phyloP scores from a whole-genome alignment of 805 yeast genomes.

The Hanseniaspora singularis region DNA sequence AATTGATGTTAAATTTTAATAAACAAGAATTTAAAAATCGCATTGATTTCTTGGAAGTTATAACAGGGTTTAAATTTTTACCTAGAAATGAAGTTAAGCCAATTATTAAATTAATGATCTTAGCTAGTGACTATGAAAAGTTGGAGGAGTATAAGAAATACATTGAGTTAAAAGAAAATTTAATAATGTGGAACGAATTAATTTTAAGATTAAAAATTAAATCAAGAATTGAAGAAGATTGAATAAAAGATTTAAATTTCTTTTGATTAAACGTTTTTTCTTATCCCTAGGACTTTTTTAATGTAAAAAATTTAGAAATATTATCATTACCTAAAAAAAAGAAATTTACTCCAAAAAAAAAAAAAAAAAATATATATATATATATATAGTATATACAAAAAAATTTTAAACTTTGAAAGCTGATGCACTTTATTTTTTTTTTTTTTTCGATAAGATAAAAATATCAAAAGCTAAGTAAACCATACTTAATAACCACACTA shows the following conservation, averaged over 20 bases:
- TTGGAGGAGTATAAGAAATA: slow-evolving; percentile 9
- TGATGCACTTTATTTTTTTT: too few species aligned
- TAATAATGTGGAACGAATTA: slow-evolving; percentile 19
- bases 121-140: slow-evolving; percentile 15
- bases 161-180: slow-evolving; percentile 11
- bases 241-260: not conserved
- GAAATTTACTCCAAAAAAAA: too few species aligned
- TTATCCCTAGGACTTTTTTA: too few species aligned
- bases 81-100: slow-evolving; percentile 24
- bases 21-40: not conserved
- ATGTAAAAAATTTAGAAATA: too few species aligned
- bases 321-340: too few species aligned
- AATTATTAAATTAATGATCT: slow-evolving; percentile 19
- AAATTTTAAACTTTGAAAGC: too few species aligned
- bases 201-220: slow-evolving; percentile 4
- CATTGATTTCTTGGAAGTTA: slow-evolving; percentile 21
- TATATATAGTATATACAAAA: too few species aligned
- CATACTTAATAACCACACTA: too few species aligned
- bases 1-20: slow-evolving; percentile 1
- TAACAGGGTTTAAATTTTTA: slow-evolving; percentile 25
- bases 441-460: too few species aligned
- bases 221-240: slow-evolving; percentile 4
- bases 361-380: too few species aligned
- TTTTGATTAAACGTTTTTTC: too few species aligned
- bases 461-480: too few species aligned